phyloP scores from a whole-genome alignment of 257 asterid genomes.

The Mentha longifolia region DNA sequence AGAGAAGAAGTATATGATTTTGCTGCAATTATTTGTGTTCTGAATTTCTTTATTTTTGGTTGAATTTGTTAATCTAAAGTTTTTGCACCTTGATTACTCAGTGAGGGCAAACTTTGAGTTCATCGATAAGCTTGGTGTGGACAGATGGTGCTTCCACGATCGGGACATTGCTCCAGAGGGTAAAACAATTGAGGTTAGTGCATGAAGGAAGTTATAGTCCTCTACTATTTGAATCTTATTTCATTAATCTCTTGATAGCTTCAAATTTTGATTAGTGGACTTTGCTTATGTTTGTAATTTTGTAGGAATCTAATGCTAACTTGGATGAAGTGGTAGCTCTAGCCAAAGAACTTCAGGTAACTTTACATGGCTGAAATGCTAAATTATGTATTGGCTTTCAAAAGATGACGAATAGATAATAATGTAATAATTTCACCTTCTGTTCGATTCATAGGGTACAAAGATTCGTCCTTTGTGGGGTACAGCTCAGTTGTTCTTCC shows the following conservation, averaged over 20 bases:
- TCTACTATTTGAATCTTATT: not conserved
- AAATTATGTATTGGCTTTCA: not conserved
- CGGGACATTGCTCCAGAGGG: conserved; percentile 98
- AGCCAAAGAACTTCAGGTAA: conserved; percentile 97
- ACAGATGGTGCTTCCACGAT: conserved; percentile 94
- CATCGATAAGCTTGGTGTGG: conserved; percentile 88
- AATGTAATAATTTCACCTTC: not conserved
- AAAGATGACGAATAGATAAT: conserved; percentile 16
- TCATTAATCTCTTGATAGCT: not conserved
- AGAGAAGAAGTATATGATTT: conserved; percentile 67
- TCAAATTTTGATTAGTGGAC: not conserved
- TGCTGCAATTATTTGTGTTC: conserved; percentile 1
- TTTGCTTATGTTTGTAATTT: not conserved
- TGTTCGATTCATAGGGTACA: conserved; percentile 48
- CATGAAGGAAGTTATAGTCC: not conserved
- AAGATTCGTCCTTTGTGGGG: conserved; percentile 94
- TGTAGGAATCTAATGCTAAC: conserved; percentile 88
- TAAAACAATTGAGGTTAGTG: conserved; percentile 77
- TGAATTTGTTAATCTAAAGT: conserved; percentile 11
- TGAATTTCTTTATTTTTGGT: not conserved
- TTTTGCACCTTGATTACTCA: conserved; percentile 44
- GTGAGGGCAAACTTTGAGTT: conserved; percentile 99
- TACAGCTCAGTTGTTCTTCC: conserved; percentile 79
- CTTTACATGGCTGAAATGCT: not conserved
- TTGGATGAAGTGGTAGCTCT: conserved; percentile 96